Evolutionary conservation across 345 rosid species (phyloP).

Genomic region (Syzygium grande): DNA sequence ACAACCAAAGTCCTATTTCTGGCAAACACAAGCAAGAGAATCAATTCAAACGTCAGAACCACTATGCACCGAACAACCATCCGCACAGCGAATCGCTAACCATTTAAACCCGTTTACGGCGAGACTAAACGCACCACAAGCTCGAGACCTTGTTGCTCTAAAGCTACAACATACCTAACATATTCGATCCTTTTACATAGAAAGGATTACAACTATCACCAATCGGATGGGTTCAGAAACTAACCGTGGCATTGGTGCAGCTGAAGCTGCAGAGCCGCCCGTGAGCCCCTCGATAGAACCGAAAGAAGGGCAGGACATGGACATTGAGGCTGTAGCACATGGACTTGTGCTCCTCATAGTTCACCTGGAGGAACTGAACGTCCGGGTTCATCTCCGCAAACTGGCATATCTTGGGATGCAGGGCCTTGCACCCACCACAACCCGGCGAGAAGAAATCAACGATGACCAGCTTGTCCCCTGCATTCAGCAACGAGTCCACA

Average conservation of each 20-base stretch:
- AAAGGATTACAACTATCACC: neutral
- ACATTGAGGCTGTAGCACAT: constrained; percentile 93
- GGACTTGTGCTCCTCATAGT: constrained; percentile 90
- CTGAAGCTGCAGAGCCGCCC: constrained; percentile 96
- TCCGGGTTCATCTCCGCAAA: constrained; percentile 76
- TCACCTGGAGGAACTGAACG: constrained; percentile 80
- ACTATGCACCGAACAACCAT: neutral
- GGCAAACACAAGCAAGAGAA: neutral
- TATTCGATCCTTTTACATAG: neutral
- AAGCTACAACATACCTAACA: neutral
- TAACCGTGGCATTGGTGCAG: constrained; percentile 96
- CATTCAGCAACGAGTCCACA: constrained; percentile 50
- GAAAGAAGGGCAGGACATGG: constrained; percentile 86
- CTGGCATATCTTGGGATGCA: constrained; percentile 96
- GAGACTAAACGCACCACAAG: neutral
- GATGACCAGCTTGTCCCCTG: constrained; percentile 80
- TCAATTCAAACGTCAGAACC: neutral
- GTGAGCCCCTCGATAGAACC: constrained; percentile 81
- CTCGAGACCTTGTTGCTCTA: neutral
- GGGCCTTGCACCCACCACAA: constrained; percentile 97
- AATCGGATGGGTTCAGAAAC: constrained; percentile 3
- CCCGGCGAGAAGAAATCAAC: constrained; percentile 98
- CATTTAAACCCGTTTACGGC: neutral
- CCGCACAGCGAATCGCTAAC: neutral
- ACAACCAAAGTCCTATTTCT: neutral